phyloP scores from a whole-genome alignment of 352 stramenopile genomes.

The Globisporangium acanthophoron region DNA sequence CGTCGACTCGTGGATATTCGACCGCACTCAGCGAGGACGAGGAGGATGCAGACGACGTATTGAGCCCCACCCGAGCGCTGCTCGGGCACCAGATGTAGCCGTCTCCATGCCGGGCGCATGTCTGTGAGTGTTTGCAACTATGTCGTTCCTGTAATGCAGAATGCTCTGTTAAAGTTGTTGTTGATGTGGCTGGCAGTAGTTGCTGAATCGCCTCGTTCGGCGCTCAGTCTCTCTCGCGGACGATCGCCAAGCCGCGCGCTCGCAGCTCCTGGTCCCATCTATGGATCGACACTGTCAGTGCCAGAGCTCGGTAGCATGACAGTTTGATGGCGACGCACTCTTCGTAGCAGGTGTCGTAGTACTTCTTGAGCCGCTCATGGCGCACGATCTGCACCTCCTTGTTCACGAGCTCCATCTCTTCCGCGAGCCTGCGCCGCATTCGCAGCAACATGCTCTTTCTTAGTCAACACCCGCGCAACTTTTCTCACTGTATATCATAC shows the following conservation, averaged over 20 bases:
- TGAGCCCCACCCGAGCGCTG: not conserved
- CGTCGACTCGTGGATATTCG: not conserved
- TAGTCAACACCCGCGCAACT: no score
- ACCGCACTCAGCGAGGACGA: not conserved
- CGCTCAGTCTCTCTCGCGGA: slow-evolving; percentile 59
- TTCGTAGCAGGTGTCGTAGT: slow-evolving; percentile 73
- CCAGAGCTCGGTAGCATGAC: not conserved
- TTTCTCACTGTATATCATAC: no score
- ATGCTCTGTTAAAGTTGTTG: not conserved
- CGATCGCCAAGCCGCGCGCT: slow-evolving; percentile 59
- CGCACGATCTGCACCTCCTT: slow-evolving; percentile 64
- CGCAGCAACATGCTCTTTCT: no score
- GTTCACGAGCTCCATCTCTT: slow-evolving; percentile 76
- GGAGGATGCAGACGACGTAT: not conserved
- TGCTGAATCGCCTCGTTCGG: not conserved
- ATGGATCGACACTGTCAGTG: not conserved
- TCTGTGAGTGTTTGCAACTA: not conserved
- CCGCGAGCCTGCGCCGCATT: slow-evolving; percentile 27
- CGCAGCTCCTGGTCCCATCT: slow-evolving; percentile 72
- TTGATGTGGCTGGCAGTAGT: not conserved
- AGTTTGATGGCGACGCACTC: slow-evolving; percentile 24
- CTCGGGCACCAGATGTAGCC: not conserved
- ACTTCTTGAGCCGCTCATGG: slow-evolving; percentile 57
- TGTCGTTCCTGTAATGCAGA: not conserved
- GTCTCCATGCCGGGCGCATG: not conserved